Percentiles rank a stretch among this genome's conserved stretches.
Evolutionary conservation across 1,139 yeast genomes (phyloP).

Genomic region (Yamadazyma sp.): DNA sequence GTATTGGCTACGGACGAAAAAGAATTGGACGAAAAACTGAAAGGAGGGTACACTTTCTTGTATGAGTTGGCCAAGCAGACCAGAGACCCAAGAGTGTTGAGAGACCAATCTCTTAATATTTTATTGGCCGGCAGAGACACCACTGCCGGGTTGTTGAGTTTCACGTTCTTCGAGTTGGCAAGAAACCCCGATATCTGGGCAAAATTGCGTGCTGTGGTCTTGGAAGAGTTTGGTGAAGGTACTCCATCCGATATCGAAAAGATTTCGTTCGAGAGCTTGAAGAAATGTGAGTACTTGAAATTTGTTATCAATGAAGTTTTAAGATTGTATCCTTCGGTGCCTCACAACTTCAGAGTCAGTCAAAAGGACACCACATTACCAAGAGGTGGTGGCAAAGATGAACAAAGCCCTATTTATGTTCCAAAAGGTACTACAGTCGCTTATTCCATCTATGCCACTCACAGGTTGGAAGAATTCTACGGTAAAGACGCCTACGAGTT

Average conservation of each 20-base stretch:
- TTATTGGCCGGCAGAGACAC: constrained; percentile 50
- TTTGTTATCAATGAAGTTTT: constrained; percentile 49
- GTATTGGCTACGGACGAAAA: constrained; percentile 22
- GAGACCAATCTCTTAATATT: constrained; percentile 47
- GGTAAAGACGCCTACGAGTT: constrained; percentile 46
- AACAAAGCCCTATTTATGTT: constrained; percentile 37
- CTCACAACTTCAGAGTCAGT: constrained; percentile 46
- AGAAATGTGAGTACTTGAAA: constrained; percentile 49
- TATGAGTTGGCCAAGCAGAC: constrained; percentile 48
- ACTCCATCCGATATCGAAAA: constrained; percentile 28
- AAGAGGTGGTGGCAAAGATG: constrained; percentile 52
- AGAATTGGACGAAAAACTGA: constrained; percentile 38
- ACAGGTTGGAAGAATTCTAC: constrained; percentile 39
- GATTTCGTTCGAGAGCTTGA: constrained; percentile 47
- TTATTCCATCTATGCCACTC: constrained; percentile 44
- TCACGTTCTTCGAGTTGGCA: constrained; percentile 41
- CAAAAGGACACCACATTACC: constrained; percentile 49
- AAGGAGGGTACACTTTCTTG: constrained; percentile 41
- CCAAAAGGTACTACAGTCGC: constrained; percentile 43
- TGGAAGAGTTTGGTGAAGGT: constrained; percentile 35
- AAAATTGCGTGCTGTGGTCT: constrained; percentile 34
- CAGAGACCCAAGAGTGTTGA: constrained; percentile 39
- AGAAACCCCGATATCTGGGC: constrained; percentile 37
- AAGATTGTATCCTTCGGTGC: constrained; percentile 55
- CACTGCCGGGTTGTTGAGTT: constrained; percentile 46